Percentiles rank a stretch among this genome's conserved stretches.
phyloP scores from a whole-genome alignment of 139 green algal genomes.

The Trebouxia sp. region DNA sequence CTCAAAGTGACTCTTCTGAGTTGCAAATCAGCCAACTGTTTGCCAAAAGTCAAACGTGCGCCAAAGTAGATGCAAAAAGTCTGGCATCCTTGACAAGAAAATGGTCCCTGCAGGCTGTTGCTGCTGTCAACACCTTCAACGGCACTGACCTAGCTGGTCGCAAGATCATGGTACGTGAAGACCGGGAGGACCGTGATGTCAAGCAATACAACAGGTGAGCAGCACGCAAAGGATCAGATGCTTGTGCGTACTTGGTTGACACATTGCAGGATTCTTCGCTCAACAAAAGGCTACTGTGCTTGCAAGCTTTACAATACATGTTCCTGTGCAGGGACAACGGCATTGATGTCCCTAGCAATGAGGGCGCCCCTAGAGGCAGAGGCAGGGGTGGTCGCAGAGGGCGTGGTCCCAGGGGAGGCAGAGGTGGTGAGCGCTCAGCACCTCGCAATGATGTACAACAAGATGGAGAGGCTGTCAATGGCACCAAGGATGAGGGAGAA shows the following conservation, averaged over 20 bases:
- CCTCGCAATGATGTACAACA: neutral
- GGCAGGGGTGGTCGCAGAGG: neutral
- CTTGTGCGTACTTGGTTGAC: neutral
- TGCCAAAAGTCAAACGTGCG: neutral
- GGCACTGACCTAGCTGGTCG: constrained; percentile 83
- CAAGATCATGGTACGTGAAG: constrained; percentile 89
- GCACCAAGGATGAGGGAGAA: neutral
- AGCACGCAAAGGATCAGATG: neutral
- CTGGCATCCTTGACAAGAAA: too few relatives aligned
- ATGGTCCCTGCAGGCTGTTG: constrained; percentile 57
- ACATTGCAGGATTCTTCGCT: too few relatives aligned
- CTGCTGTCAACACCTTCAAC: constrained; percentile 78
- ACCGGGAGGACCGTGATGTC: constrained; percentile 92
- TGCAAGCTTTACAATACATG: neutral
- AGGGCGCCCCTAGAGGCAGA: neutral
- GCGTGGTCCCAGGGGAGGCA: constrained; percentile 4
- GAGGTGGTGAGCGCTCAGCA: constrained; percentile 15
- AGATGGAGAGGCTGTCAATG: constrained; percentile 20
- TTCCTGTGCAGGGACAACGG: constrained; percentile 25
- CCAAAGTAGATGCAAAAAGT: neutral
- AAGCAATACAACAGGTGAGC: constrained; percentile 72
- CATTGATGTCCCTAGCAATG: constrained; percentile 19
- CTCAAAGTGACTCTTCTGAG: neutral
- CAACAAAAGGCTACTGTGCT: neutral
- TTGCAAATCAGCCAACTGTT: neutral